Evolutionary conservation across 305 asterid genomes (phyloP).

Genomic region (Solanum hybrid): DNA sequence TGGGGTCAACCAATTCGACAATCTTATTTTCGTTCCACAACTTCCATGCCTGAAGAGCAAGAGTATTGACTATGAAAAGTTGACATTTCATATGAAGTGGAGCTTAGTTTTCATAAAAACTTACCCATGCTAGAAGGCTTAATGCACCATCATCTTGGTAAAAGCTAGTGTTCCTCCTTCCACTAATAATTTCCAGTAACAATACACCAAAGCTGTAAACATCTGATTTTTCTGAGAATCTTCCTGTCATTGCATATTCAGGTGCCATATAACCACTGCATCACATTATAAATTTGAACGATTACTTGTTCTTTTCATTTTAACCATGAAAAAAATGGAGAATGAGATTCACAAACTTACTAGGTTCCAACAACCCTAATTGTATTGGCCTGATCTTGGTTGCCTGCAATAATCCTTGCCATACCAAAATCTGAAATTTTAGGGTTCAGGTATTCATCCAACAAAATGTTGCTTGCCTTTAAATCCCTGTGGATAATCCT

Average conservation of each 20-base stretch:
- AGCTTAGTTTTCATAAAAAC: background rate
- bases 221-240: constrained; percentile 25
- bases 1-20: background rate
- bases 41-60: constrained; percentile 8
- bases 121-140: constrained; percentile 27
- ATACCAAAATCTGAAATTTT: constrained; percentile 30
- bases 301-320: background rate
- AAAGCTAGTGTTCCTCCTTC: constrained; percentile 22
- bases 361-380: constrained; percentile 16
- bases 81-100: background rate
- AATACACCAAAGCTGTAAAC: constrained; percentile 25
- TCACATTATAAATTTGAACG: background rate
- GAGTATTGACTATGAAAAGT: background rate
- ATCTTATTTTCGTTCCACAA: constrained; percentile 8
- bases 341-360: background rate
- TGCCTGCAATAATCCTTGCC: constrained; percentile 16
- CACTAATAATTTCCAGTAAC: constrained; percentile 20
- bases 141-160: constrained; percentile 10
- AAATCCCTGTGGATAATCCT: constrained; percentile 24
- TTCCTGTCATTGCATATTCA: constrained; percentile 27
- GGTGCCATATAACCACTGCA: constrained; percentile 27
- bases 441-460: constrained; percentile 20
- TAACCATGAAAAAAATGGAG: background rate
- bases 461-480: constrained; percentile 21
- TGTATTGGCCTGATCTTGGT: constrained; percentile 16